These are phyloP conservation scores for Clathrus columnatus DNA, from an alignment of 768 basidiomycete genomes.

Conservation along the genomic window DNA sequence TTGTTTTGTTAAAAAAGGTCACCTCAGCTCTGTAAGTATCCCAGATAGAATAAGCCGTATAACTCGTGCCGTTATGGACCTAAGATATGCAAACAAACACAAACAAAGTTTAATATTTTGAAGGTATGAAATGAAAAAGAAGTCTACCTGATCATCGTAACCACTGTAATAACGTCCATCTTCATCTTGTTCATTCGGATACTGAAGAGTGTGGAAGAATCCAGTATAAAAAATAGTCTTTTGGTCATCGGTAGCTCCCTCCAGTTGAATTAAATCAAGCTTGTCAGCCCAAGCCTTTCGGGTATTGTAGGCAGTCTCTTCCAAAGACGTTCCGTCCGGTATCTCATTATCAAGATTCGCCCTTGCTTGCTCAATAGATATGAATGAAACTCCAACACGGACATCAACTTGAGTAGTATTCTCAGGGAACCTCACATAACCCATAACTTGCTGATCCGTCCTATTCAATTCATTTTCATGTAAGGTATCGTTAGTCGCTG, in stretches of 20 bases:
- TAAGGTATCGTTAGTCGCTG: constrained; percentile 37
- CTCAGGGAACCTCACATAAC: constrained; percentile 23
- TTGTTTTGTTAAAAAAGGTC: not conserved
- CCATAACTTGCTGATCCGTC: constrained; percentile 41
- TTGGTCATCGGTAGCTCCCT: constrained; percentile 39
- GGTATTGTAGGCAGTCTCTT: constrained; percentile 40
- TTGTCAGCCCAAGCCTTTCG: constrained; percentile 51
- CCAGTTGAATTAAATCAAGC: constrained; percentile 40
- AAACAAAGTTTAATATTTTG: not conserved
- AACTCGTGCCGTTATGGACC: constrained; percentile 52
- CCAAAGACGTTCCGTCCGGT: constrained; percentile 37
- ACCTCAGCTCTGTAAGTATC: constrained; percentile 27
- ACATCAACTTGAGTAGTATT: constrained; percentile 36
- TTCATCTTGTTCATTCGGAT: constrained; percentile 70
- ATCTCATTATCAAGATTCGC: constrained; percentile 42
- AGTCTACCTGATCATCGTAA: constrained; percentile 49
- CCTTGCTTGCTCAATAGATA: constrained; percentile 59
- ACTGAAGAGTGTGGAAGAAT: constrained; percentile 59
- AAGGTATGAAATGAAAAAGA: not conserved
- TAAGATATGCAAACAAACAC: not conserved
- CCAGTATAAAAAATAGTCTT: constrained; percentile 48
- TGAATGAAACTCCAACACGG: constrained; percentile 64
- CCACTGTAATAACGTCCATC: constrained; percentile 64
- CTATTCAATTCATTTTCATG: constrained; percentile 22
- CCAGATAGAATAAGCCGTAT: constrained; percentile 78